Percentiles rank a stretch among this genome's conserved stretches.
These are phyloP conservation scores for Ustilago sp. DNA, from an alignment of 1,284 basidiomycete species.

Conservation along the genomic window DNA sequence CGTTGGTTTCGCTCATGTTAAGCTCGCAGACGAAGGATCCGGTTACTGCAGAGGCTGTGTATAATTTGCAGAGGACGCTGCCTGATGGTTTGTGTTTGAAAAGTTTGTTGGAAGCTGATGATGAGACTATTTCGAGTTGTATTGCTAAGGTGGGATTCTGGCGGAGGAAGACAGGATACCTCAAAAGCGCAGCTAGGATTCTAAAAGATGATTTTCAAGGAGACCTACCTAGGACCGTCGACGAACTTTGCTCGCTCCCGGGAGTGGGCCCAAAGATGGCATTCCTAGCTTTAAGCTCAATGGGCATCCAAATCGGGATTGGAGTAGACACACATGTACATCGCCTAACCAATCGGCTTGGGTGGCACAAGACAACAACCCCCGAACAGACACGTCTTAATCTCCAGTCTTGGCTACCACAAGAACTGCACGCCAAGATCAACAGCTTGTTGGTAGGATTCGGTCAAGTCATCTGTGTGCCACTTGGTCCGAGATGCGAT, in stretches of 20 bases:
- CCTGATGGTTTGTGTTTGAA: constrained; percentile 82
- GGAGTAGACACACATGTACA: constrained; percentile 97
- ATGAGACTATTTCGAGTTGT: constrained; percentile 76
- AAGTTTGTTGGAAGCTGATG: constrained; percentile 78
- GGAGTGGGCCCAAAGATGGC: constrained; percentile 70
- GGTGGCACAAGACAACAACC: constrained; percentile 89
- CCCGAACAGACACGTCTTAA: constrained; percentile 80
- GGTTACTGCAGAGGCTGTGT: constrained; percentile 81
- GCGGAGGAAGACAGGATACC: constrained; percentile 80
- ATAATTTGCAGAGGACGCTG: constrained; percentile 79
- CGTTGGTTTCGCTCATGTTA: constrained; percentile 92
- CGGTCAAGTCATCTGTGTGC: constrained; percentile 84
- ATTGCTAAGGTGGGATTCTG: constrained; percentile 94
- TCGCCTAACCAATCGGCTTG: constrained; percentile 88
- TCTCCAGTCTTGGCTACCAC: constrained; percentile 65
- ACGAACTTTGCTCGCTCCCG: constrained; percentile 60
- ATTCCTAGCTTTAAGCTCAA: constrained; percentile 77
- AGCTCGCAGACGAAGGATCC: constrained; percentile 84
- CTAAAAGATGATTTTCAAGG: constrained; percentile 50
- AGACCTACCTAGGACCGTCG: constrained; percentile 60
- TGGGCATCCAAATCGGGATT: constrained; percentile 93
- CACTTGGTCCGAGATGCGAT: constrained; percentile 84
- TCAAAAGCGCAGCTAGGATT: constrained; percentile 54
- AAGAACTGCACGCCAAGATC: constrained; percentile 56
- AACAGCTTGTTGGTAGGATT: constrained; percentile 68